phyloP scores from a whole-genome alignment of 2,329 filamentous ascomycete genomes.

The Clonostachys rhizophaga region DNA sequence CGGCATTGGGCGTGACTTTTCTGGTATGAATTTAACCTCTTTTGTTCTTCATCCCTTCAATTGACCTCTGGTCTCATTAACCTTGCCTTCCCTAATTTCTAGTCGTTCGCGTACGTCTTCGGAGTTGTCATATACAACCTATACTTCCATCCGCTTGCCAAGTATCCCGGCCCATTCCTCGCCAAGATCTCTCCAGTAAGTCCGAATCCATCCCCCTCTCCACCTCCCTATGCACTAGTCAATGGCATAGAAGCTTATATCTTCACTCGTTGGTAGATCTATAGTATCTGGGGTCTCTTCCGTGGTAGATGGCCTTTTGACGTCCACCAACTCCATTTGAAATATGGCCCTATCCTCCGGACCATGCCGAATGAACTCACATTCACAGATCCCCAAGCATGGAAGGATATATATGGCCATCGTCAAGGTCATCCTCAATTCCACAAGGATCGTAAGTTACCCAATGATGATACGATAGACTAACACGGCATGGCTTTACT shows the following conservation, averaged over 20 bases:
- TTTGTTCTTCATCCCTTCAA: not conserved
- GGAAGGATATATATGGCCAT: slow-evolving; percentile 34
- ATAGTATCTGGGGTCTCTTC: slow-evolving; percentile 13
- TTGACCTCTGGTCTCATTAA: not conserved
- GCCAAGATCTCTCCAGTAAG: slow-evolving; percentile 8
- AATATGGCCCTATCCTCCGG: slow-evolving; percentile 29
- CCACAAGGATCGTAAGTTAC: slow-evolving; percentile 7
- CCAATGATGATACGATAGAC: too few species aligned
- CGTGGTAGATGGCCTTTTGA: slow-evolving; percentile 10
- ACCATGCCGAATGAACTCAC: slow-evolving; percentile 31
- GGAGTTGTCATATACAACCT: slow-evolving; percentile 15
- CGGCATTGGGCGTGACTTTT: not conserved
- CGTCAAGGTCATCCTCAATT: slow-evolving; percentile 10
- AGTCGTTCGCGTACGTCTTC: slow-evolving; percentile 6
- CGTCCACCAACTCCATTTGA: slow-evolving; percentile 13
- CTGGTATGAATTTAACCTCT: not conserved
- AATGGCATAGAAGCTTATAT: not conserved
- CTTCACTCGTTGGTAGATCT: slow-evolving; percentile 2
- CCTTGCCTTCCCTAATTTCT: not conserved
- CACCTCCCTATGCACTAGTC: not conserved
- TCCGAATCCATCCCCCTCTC: not conserved
- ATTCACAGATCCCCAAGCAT: slow-evolving; percentile 26
- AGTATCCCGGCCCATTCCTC: slow-evolving; percentile 14
- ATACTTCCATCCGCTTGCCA: slow-evolving; percentile 20
- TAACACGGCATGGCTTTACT: too few species aligned